A percentile compares a stretch with the other conserved stretches of the same genome.
Conservation (phyloP, 2,329 filamentous ascomycete genomes). For the Fusarium sp. region DNA sequence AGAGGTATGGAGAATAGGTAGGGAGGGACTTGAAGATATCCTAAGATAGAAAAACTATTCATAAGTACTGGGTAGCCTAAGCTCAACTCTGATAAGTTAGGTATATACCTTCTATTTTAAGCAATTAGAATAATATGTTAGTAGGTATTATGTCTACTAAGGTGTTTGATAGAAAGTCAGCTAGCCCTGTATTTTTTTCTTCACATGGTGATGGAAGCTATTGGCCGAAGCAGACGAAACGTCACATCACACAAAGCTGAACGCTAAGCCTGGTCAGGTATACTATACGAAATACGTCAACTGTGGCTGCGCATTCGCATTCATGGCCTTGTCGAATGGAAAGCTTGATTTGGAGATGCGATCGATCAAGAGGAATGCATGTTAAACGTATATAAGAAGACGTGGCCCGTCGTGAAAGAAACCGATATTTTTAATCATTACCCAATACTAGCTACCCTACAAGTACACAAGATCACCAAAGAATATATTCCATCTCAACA, state of each 20-base stretch:
- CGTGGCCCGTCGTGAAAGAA: background rate
- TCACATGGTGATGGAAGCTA: background rate
- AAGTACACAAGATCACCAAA: background rate
- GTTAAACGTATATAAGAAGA: slow-evolving; percentile 18
- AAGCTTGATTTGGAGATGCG: slow-evolving; percentile 18
- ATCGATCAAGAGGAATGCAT: background rate
- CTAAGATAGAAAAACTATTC: too few relatives aligned
- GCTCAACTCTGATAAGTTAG: too few relatives aligned
- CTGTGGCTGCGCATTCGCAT: slow-evolving; percentile 31
- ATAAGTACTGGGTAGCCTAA: too few relatives aligned
- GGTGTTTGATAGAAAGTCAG: too few relatives aligned
- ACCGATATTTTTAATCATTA: background rate
- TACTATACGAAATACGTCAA: slow-evolving; percentile 35
- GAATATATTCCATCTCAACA: background rate
- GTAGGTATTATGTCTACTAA: too few relatives aligned
- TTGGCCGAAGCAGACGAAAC: slow-evolving; percentile 2
- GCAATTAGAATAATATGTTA: too few relatives aligned
- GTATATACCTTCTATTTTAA: too few relatives aligned
- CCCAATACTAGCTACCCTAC: background rate
- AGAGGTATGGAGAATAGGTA: too few relatives aligned
- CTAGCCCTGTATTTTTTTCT: too few relatives aligned
- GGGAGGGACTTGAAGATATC: too few relatives aligned
- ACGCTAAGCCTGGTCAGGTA: slow-evolving; percentile 30
- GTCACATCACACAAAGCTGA: background rate
- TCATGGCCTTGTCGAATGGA: slow-evolving; percentile 26